These are phyloP conservation scores for Neospermospora avenae DNA, from an alignment of 2,329 filamentous ascomycete genomes.

Conservation along the genomic window DNA sequence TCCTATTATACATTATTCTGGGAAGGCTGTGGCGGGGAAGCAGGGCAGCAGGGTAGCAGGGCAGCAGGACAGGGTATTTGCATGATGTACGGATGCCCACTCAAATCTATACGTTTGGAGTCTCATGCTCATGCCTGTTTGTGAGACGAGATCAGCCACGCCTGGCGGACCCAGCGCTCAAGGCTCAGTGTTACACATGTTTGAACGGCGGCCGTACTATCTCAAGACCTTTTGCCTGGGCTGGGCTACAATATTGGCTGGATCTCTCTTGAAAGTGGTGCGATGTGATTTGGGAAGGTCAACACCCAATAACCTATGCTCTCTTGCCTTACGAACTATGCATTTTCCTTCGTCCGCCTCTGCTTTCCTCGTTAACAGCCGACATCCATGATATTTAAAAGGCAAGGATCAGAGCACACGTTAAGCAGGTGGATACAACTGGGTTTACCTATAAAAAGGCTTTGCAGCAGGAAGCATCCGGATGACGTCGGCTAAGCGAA, in stretches of 20 bases:
- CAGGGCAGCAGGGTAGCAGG: neutral
- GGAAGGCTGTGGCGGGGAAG: neutral
- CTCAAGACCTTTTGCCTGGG: neutral
- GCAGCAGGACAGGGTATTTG: neutral
- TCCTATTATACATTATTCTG: neutral
- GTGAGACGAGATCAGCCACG: neutral
- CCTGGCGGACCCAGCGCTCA: neutral
- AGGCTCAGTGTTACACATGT: neutral
- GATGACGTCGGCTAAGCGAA: constrained; percentile 2
- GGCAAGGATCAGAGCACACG: too few relatives aligned
- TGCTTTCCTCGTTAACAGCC: too few relatives aligned
- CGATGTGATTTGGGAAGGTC: too few relatives aligned
- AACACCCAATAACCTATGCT: too few relatives aligned
- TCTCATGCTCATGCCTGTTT: constrained; percentile 3
- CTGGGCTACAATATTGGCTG: too few relatives aligned
- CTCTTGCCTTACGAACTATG: too few relatives aligned
- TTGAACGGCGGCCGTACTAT: neutral
- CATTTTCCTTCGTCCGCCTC: too few relatives aligned
- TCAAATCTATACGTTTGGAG: constrained; percentile 9
- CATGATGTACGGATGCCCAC: constrained; percentile 9
- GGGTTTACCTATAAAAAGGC: constrained; percentile 13
- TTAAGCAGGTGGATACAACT: constrained; percentile 33
- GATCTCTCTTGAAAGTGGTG: too few relatives aligned
- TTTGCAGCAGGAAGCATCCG: neutral
- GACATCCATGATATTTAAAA: too few relatives aligned